Evolutionary conservation across 2,329 filamentous ascomycete species (phyloP).

Genomic region (Fusarium sp.): DNA sequence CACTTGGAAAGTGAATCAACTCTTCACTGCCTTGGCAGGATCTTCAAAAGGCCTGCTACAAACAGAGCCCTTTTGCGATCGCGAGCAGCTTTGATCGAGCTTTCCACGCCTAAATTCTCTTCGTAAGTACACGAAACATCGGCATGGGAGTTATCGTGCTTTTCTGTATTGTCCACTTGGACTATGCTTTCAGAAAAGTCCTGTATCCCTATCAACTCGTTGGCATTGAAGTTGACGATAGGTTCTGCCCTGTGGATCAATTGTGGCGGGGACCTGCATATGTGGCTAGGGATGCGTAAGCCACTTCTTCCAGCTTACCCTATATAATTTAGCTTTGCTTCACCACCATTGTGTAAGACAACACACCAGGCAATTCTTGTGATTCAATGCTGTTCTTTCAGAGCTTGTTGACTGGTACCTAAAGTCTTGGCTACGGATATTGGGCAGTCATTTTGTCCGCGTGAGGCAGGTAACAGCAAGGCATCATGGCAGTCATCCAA

Average conservation of each 20-base stretch:
- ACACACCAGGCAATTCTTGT: neutral
- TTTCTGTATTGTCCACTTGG: constrained; percentile 23
- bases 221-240: constrained; percentile 41
- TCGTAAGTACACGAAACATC: constrained; percentile 8
- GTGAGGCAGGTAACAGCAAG: neutral
- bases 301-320: constrained; percentile 25
- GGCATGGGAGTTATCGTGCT: neutral
- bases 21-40: constrained; percentile 35
- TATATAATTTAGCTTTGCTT: neutral
- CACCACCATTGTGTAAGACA: neutral
- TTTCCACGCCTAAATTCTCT: constrained; percentile 8
- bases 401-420: neutral
- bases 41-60: constrained; percentile 42
- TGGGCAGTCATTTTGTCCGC: neutral
- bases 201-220: constrained; percentile 22
- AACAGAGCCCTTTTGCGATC: constrained; percentile 41
- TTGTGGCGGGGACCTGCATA: constrained; percentile 36
- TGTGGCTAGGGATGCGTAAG: constrained; percentile 26
- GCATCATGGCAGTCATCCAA: neutral
- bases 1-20: constrained; percentile 16
- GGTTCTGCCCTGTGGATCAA: constrained; percentile 45
- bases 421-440: neutral
- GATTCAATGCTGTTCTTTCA: neutral
- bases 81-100: constrained; percentile 32
- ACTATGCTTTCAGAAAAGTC: constrained; percentile 23